Evolutionary conservation across 352 stramenopile genomes (phyloP).

Genomic region (Phytophthora hibernalis): DNA sequence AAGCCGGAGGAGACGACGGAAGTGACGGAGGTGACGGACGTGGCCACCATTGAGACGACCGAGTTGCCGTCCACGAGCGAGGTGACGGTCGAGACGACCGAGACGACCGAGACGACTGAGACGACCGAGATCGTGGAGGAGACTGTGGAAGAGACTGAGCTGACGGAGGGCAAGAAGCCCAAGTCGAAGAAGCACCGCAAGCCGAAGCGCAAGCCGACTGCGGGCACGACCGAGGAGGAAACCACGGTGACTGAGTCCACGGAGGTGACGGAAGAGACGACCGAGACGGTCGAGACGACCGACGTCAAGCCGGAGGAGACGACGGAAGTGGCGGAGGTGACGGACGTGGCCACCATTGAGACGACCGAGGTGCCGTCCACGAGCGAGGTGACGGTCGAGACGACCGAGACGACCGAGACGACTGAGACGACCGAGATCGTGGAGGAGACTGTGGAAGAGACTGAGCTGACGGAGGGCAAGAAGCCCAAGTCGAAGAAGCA

Average conservation of each 20-base stretch:
- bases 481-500: background rate
- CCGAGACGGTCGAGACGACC: background rate
- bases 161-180: constrained; percentile 15
- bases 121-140: constrained; percentile 6
- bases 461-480: background rate
- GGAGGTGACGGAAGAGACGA: constrained; percentile 15
- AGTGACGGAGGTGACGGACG: no score
- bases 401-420: background rate
- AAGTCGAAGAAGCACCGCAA: constrained; percentile 11
- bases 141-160: constrained; percentile 1
- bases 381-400: background rate
- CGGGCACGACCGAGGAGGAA: constrained; percentile 6
- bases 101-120: constrained; percentile 5
- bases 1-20: no score
- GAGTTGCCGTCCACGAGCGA: constrained; percentile 1
- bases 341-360: background rate
- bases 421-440: background rate
- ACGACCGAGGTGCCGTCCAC: constrained; percentile 1
- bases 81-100: constrained; percentile 5
- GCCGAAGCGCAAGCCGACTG: constrained; percentile 5
- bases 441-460: background rate
- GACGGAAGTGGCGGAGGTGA: constrained; percentile 16
- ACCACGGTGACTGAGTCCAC: constrained; percentile 14
- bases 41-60: no score
- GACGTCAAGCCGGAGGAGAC: constrained; percentile 14